A percentile compares a stretch with the other conserved stretches of the same genome.
phyloP scores from a whole-genome alignment of 2,329 filamentous ascomycete genomes.

The Pleoardoris graminearum region DNA sequence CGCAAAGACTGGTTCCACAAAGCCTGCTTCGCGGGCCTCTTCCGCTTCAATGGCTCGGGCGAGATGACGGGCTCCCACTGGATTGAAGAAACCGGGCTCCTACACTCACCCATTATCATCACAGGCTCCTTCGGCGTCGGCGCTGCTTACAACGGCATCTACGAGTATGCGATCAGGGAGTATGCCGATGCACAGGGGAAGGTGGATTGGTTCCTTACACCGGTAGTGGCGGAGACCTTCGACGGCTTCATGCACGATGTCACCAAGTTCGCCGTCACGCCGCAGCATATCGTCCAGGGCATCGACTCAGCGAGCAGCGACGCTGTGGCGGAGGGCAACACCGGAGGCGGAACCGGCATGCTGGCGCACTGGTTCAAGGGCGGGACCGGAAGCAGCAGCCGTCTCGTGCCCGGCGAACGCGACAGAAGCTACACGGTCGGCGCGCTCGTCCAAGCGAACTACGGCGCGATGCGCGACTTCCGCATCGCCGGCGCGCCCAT shows the following conservation, averaged over 20 bases:
- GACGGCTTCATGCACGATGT: conserved; percentile 65
- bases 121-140: conserved; percentile 64
- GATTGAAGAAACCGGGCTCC: conserved; percentile 64
- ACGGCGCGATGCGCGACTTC: conserved; percentile 61
- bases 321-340: conserved; percentile 63
- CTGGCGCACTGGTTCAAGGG: conserved; percentile 68
- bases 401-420: conserved; percentile 50
- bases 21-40: conserved; percentile 51
- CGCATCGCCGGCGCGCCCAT: conserved; percentile 64
- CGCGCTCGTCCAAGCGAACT: conserved; percentile 68
- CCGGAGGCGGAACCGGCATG: conserved; percentile 71
- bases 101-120: conserved; percentile 63
- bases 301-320: conserved; percentile 57
- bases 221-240: conserved; percentile 65
- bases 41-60: conserved; percentile 66
- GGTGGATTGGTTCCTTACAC: conserved; percentile 58
- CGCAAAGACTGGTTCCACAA: conserved; percentile 48
- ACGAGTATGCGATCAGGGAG: conserved; percentile 58
- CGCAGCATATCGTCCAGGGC: conserved; percentile 58
- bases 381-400: conserved; percentile 65
- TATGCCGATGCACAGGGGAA: conserved; percentile 48
- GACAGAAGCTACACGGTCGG: conserved; percentile 60
- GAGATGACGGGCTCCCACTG: conserved; percentile 65
- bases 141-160: conserved; percentile 61
- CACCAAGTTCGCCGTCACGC: conserved; percentile 57